phyloP scores from a whole-genome alignment of 148 eudicot genomes.

The Heliosperma pusillum region DNA sequence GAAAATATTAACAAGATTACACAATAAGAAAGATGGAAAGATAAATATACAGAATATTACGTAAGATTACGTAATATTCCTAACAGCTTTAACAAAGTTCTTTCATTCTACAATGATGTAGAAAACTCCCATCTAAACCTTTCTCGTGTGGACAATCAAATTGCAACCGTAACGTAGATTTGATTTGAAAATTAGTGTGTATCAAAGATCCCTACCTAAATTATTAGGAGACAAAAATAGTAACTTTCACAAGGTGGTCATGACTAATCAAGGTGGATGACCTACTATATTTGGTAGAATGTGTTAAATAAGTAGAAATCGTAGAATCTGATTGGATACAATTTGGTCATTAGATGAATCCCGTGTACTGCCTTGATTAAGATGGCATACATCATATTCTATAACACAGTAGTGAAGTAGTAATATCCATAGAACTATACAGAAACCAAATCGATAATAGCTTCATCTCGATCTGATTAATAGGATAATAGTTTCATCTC shows the following conservation, averaged over 20 bases:
- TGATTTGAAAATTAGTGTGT: conserved; percentile 2
- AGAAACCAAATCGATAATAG: no score
- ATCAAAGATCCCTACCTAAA: neutral
- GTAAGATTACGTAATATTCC: no score
- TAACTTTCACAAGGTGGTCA: conserved; percentile 4
- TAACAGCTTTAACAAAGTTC: neutral
- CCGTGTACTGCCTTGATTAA: neutral
- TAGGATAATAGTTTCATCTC: no score
- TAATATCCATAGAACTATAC: no score
- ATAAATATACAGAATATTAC: no score
- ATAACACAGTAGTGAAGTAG: neutral
- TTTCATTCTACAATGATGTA: conserved; percentile 7
- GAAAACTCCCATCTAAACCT: conserved; percentile 7
- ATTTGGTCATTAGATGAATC: neutral
- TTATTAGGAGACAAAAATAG: conserved; percentile 15
- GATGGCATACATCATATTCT: neutral
- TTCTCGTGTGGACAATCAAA: conserved; percentile 6
- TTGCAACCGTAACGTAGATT: conserved; percentile 6
- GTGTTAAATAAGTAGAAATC: neutral
- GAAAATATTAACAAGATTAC: no score
- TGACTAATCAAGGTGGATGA: neutral
- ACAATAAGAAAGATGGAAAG: no score
- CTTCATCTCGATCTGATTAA: no score
- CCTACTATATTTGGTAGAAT: conserved; percentile 10
- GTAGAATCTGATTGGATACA: neutral